A percentile compares a stretch with the other conserved stretches of the same genome.
Evolutionary conservation across 192 early-diverging fungal species (phyloP).

Genomic region (Funneliformis mosseae): DNA sequence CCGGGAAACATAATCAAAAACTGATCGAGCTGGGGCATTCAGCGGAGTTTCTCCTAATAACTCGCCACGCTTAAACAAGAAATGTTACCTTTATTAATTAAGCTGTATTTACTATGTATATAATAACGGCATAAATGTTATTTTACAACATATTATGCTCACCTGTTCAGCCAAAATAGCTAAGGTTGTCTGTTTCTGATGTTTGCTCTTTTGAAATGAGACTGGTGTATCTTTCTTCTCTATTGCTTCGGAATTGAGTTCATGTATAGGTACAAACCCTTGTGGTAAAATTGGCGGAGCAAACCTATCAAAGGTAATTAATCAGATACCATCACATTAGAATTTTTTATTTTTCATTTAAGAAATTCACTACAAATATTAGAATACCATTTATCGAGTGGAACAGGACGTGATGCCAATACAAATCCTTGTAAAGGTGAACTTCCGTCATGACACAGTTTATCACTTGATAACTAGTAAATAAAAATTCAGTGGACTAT

Average conservation of each 20-base stretch:
- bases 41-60: conserved; percentile 74
- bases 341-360: too few relatives aligned
- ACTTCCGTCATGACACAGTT: conserved; percentile 55
- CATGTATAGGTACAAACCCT: conserved; percentile 20
- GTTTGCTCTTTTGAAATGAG: background rate
- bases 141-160: background rate
- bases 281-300: conserved; percentile 18
- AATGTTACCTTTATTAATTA: background rate
- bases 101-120: background rate
- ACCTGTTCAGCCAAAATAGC: conserved; percentile 26
- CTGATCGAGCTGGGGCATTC: conserved; percentile 62
- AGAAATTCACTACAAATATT: too few relatives aligned
- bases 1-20: conserved; percentile 70
- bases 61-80: conserved; percentile 50
- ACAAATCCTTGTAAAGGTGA: conserved; percentile 58
- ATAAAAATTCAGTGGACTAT: background rate
- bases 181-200: conserved; percentile 17
- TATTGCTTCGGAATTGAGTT: conserved; percentile 3
- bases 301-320: conserved; percentile 8
- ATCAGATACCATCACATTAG: background rate
- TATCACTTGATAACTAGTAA: background rate
- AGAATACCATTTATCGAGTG: conserved; percentile 49
- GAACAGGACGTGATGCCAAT: conserved; percentile 42
- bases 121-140: background rate
- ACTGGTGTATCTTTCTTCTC: background rate